A percentile compares a stretch with the other conserved stretches of the same genome.
Evolutionary conservation across 305 asterid species (phyloP).

Genomic region (Fraxinus latifolia): DNA sequence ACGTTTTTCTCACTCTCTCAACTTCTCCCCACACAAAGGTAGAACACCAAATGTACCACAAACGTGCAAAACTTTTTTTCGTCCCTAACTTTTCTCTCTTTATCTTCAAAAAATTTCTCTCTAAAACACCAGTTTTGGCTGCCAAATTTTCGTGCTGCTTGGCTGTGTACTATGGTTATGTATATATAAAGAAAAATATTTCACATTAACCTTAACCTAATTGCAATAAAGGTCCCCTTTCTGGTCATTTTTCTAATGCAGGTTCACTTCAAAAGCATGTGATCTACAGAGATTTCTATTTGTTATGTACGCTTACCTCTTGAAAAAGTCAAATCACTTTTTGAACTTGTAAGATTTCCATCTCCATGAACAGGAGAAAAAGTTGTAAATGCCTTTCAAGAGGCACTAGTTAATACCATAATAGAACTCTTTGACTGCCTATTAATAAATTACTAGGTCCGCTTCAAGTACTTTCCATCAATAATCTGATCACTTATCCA

Average conservation of each 20-base stretch:
- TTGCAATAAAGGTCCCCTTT: background rate
- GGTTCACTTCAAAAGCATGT: background rate
- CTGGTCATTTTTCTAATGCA: background rate
- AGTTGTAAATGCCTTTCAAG: background rate
- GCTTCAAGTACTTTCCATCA: background rate
- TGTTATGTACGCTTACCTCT: background rate
- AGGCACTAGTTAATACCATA: background rate
- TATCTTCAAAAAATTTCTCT: background rate
- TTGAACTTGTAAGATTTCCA: background rate
- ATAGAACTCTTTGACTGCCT: background rate
- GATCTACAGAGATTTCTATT: background rate
- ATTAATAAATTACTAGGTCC: background rate
- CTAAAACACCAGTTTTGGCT: background rate
- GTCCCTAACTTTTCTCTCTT: background rate
- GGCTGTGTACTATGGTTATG: background rate
- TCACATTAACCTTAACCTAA: background rate
- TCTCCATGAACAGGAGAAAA: background rate
- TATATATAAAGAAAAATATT: background rate
- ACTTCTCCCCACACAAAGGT: background rate
- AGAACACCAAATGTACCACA: background rate
- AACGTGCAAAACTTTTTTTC: background rate
- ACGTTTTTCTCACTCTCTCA: background rate
- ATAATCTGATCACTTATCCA: background rate
- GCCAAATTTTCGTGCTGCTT: background rate
- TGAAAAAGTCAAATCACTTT: background rate